These are phyloP conservation scores for Bipolaris oryzae DNA, from an alignment of 2,329 filamentous ascomycete species.

Conservation along the genomic window DNA sequence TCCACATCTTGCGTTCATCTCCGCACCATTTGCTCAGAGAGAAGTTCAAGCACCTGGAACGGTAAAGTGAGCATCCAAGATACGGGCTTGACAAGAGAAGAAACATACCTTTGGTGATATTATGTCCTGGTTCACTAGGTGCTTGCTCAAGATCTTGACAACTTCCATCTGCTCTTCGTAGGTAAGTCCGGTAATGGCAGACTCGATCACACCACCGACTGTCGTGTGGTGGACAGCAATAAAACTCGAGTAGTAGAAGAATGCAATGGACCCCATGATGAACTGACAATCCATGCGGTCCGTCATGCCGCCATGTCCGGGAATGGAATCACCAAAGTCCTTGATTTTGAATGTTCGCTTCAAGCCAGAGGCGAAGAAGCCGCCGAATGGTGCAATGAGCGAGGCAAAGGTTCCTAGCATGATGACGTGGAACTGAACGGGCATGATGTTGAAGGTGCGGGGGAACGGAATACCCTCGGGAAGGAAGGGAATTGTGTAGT, in stretches of 20 bases:
- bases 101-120: slow-evolving; percentile 59
- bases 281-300: slow-evolving; percentile 99
- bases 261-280: slow-evolving; percentile 99
- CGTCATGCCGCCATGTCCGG: slow-evolving; percentile 96
- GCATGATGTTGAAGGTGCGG: slow-evolving; percentile 76
- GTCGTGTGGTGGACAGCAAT: slow-evolving; percentile 86
- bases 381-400: slow-evolving; percentile 94
- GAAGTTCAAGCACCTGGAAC: slow-evolving; percentile 33
- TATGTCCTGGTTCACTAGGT: slow-evolving; percentile 67
- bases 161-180: slow-evolving; percentile 88
- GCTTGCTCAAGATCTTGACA: slow-evolving; percentile 66
- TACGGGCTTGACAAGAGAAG: neutral
- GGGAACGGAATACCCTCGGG: slow-evolving; percentile 60
- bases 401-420: slow-evolving; percentile 92
- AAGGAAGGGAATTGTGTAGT: slow-evolving; percentile 68
- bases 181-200: slow-evolving; percentile 85
- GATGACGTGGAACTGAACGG: slow-evolving; percentile 92
- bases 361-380: slow-evolving; percentile 96
- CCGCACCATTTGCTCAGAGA: slow-evolving; percentile 29
- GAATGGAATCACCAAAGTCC: slow-evolving; percentile 98
- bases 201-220: slow-evolving; percentile 86
- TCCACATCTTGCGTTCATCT: slow-evolving; percentile 18
- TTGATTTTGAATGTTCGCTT: slow-evolving; percentile 99
- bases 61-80: slow-evolving; percentile 6
- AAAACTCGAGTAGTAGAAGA: slow-evolving; percentile 98